These are phyloP conservation scores for Fusarium pseudoanthophilum DNA, from an alignment of 2,329 filamentous ascomycete genomes.

Conservation along the genomic window DNA sequence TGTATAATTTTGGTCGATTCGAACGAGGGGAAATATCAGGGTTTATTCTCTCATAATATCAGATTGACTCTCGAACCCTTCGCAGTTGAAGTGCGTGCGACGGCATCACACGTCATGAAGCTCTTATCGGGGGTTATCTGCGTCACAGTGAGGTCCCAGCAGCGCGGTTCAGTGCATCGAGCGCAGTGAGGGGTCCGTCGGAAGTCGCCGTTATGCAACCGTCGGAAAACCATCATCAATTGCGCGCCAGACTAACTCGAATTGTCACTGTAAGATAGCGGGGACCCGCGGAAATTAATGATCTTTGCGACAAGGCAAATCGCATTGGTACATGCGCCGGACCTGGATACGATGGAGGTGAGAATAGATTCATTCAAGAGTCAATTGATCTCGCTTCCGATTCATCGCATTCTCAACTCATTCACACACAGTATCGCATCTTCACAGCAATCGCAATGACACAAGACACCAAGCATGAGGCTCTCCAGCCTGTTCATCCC, in stretches of 20 bases:
- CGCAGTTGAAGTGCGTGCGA: not conserved
- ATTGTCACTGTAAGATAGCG: not conserved
- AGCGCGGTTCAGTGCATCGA: not conserved
- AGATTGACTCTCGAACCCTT: not conserved
- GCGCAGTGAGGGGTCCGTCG: not conserved
- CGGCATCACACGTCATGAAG: not conserved
- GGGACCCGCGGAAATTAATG: conserved; percentile 3
- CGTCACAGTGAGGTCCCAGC: not conserved
- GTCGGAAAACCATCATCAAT: conserved; percentile 4
- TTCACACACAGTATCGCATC: not conserved
- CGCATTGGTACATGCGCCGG: not conserved
- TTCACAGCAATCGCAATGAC: conserved; percentile 1
- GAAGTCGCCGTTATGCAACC: conserved; percentile 8
- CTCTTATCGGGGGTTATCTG: not conserved
- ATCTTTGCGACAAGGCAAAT: not conserved
- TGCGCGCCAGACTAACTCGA: not conserved
- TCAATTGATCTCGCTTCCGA: not conserved
- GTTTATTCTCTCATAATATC: not conserved
- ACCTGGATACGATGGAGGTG: not conserved
- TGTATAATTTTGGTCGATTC: not conserved
- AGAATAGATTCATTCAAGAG: conserved; percentile 3
- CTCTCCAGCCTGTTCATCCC: conserved; percentile 60
- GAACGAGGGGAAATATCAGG: not conserved
- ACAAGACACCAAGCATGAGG: conserved; percentile 50
- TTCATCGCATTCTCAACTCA: too few relatives aligned